A percentile compares a stretch with the other conserved stretches of the same genome.
Conservation (phyloP, 2,329 filamentous ascomycete genomes). For the Helotiales sp. region DNA sequence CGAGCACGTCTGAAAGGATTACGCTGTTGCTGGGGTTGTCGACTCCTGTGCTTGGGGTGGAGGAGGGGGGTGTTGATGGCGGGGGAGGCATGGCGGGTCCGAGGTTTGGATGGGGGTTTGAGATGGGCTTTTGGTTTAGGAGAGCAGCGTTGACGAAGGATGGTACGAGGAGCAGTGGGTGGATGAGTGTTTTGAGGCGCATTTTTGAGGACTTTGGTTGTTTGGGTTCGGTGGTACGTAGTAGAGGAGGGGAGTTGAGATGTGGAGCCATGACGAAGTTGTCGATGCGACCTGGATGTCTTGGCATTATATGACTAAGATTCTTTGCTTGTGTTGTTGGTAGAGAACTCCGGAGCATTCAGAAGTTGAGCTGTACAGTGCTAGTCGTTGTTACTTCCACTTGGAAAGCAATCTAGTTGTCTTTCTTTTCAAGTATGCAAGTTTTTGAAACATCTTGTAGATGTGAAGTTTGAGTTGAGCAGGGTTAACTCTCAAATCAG, state of each 20-base stretch:
- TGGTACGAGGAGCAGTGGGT: constrained; percentile 26
- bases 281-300: not conserved
- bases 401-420: not conserved
- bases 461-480: not conserved
- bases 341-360: too few relatives aligned
- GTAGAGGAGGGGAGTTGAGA: not conserved
- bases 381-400: not conserved
- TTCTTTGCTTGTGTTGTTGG: too few relatives aligned
- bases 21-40: constrained; percentile 53
- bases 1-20: constrained; percentile 83
- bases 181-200: constrained; percentile 26
- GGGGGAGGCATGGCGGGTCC: constrained; percentile 37
- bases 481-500: not conserved
- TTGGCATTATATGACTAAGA: not conserved
- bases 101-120: constrained; percentile 28
- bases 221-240: not conserved
- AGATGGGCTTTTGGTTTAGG: constrained; percentile 27
- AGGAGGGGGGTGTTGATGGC: constrained; percentile 35
- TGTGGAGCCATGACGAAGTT: constrained; percentile 22
- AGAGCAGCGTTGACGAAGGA: constrained; percentile 18
- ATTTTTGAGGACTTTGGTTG: constrained; percentile 22
- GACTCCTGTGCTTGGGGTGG: not conserved
- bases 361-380: too few relatives aligned
- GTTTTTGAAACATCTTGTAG: too few relatives aligned
- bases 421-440: not conserved